Evolutionary conservation across 2,329 filamentous ascomycete species (phyloP).

Genomic region (Orbilia javanica): DNA sequence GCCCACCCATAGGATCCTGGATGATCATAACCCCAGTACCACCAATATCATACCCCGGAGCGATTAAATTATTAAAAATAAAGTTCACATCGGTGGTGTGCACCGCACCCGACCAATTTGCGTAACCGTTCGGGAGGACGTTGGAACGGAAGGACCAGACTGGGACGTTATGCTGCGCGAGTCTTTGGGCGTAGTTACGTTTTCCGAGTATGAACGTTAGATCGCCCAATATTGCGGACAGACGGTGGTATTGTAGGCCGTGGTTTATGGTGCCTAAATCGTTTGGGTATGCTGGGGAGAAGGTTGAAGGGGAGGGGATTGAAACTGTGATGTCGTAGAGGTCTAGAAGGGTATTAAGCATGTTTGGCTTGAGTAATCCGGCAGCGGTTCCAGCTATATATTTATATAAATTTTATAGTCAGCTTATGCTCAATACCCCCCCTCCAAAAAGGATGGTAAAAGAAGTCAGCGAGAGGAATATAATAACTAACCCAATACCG

Average conservation of each 20-base stretch:
- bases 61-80: conserved; percentile 63
- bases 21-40: neutral
- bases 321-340: neutral
- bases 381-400: neutral
- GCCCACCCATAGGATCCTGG: neutral
- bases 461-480: neutral
- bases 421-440: neutral
- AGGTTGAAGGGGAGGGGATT: conserved; percentile 2
- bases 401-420: neutral
- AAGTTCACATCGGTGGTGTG: conserved; percentile 69
- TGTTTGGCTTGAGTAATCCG: neutral
- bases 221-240: conserved; percentile 72
- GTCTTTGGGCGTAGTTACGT: conserved; percentile 67
- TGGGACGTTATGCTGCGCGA: conserved; percentile 64
- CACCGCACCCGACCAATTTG: conserved; percentile 66
- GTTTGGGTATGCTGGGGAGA: neutral
- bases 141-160: conserved; percentile 76
- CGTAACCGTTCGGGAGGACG: conserved; percentile 68
- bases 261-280: conserved; percentile 59
- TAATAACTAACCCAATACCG: neutral
- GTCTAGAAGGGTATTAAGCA: neutral
- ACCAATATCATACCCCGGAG: conserved; percentile 38
- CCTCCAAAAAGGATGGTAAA: neutral
- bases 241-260: conserved; percentile 70
- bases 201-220: conserved; percentile 71